These are phyloP conservation scores for Epichloe gansuensis DNA, from an alignment of 2,329 filamentous ascomycete species.

Conservation along the genomic window DNA sequence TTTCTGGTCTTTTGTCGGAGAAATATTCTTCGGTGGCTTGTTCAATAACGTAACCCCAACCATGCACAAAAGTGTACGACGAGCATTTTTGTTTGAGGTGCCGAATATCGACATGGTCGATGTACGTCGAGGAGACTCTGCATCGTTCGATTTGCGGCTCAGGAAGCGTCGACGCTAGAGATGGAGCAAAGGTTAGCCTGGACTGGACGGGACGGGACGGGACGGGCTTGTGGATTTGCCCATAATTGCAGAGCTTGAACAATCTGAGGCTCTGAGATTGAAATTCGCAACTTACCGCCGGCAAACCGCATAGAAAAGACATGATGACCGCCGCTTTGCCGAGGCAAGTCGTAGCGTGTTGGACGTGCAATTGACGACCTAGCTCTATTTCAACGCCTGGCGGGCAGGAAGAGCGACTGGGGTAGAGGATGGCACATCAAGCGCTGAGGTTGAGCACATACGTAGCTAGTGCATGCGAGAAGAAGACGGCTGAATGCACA, in stretches of 20 bases:
- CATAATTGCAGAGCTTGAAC: neutral
- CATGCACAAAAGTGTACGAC: constrained; percentile 19
- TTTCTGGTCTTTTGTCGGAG: constrained; percentile 12
- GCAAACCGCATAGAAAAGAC: constrained; percentile 13
- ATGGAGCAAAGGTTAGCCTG: constrained; percentile 3
- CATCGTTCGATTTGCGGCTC: constrained; percentile 4
- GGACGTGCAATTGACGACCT: neutral
- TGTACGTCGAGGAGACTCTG: constrained; percentile 17
- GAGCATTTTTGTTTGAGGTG: constrained; percentile 20
- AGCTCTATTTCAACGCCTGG: neutral
- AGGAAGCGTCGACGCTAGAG: constrained; percentile 9
- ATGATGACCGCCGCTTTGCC: constrained; percentile 6
- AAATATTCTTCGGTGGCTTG: constrained; percentile 13
- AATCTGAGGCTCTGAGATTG: neutral
- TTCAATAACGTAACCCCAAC: constrained; percentile 20
- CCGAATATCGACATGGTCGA: constrained; percentile 28
- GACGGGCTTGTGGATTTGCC: neutral
- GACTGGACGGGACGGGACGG: neutral
- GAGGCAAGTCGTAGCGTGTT: neutral
- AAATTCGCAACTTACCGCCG: constrained; percentile 10
- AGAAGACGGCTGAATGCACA: neutral
- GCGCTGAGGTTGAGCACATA: neutral
- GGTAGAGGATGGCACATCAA: neutral
- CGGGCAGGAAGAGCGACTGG: neutral
- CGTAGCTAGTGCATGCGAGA: neutral